Conservation (phyloP, 2,329 filamentous ascomycete genomes). For the Ophiostoma pallidulum region DNA sequence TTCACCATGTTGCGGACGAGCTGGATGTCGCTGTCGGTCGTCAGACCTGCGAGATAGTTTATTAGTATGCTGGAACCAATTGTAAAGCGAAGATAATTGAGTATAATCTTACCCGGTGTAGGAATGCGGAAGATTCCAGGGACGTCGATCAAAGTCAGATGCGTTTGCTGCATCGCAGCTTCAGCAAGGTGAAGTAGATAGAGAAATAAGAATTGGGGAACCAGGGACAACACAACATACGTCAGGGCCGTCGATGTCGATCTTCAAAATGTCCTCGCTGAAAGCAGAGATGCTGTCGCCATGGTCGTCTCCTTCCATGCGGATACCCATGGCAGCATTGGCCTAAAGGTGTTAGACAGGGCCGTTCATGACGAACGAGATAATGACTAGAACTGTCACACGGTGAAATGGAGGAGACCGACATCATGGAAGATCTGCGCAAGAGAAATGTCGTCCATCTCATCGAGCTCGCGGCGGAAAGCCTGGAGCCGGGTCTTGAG, state of each 20-base stretch:
- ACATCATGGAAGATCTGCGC: constrained; percentile 32
- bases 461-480: constrained; percentile 22
- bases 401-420: too few species aligned
- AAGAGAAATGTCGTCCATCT: constrained; percentile 24
- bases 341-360: constrained; percentile 25
- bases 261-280: constrained; percentile 36
- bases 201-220: not conserved
- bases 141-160: constrained; percentile 45
- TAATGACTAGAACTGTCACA: too few species aligned
- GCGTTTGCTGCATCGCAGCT: constrained; percentile 25
- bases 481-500: constrained; percentile 13
- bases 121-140: constrained; percentile 41
- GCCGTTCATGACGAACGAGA: too few species aligned
- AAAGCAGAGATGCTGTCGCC: constrained; percentile 23
- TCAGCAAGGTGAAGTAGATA: not conserved
- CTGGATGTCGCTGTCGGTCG: constrained; percentile 34
- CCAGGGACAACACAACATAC: constrained; percentile 19
- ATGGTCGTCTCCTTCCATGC: constrained; percentile 11
- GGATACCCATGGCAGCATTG: constrained; percentile 36
- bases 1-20: constrained; percentile 40
- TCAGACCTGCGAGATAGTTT: too few species aligned
- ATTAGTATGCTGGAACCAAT: too few species aligned
- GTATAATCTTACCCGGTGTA: constrained; percentile 27
- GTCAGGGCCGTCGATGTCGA: constrained; percentile 36
- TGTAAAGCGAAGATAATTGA: too few species aligned